Evolutionary conservation across 1,139 yeast genomes (phyloP).

Genomic region (Candida buenavistaensis): DNA sequence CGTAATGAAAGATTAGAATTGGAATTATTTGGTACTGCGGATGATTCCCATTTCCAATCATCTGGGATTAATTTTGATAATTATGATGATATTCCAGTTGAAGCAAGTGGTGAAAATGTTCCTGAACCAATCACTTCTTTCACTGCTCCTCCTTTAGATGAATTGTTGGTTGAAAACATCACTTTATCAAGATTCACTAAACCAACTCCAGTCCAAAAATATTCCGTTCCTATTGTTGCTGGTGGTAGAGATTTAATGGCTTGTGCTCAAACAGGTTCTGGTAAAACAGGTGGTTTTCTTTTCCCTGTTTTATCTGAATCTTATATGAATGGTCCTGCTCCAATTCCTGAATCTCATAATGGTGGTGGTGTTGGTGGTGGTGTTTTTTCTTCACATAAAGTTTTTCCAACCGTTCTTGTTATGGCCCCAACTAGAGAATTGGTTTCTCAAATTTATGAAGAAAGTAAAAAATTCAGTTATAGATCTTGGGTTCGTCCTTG

Average conservation of each 20-base stretch:
- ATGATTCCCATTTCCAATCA: slow-evolving; percentile 80
- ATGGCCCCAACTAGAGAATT: slow-evolving; percentile 99
- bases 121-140: slow-evolving; percentile 92
- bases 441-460: slow-evolving; percentile 94
- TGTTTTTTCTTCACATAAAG: slow-evolving; percentile 70
- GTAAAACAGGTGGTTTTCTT: slow-evolving; percentile 99
- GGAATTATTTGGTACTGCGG: slow-evolving; percentile 85
- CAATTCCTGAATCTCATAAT: slow-evolving; percentile 53
- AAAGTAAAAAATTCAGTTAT: slow-evolving; percentile 92
- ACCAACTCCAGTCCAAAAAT: slow-evolving; percentile 99
- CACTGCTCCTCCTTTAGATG: slow-evolving; percentile 90
- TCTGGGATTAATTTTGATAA: slow-evolving; percentile 98
- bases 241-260: slow-evolving; percentile 98
- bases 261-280: slow-evolving; percentile 99
- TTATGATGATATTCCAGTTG: slow-evolving; percentile 98
- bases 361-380: no score
- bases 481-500: slow-evolving; percentile 98
- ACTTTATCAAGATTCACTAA: slow-evolving; percentile 83
- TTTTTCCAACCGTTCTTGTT: slow-evolving; percentile 90
- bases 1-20: slow-evolving; percentile 69
- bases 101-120: slow-evolving; percentile 92
- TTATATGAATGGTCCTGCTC: slow-evolving; percentile 84
- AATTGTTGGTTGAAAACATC: slow-evolving; percentile 83
- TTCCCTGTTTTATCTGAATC: slow-evolving; percentile 97
- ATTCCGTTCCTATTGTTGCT: slow-evolving; percentile 96